phyloP scores from a whole-genome alignment of 2,329 filamentous ascomycete species.

The Sporothrix mexicana region DNA sequence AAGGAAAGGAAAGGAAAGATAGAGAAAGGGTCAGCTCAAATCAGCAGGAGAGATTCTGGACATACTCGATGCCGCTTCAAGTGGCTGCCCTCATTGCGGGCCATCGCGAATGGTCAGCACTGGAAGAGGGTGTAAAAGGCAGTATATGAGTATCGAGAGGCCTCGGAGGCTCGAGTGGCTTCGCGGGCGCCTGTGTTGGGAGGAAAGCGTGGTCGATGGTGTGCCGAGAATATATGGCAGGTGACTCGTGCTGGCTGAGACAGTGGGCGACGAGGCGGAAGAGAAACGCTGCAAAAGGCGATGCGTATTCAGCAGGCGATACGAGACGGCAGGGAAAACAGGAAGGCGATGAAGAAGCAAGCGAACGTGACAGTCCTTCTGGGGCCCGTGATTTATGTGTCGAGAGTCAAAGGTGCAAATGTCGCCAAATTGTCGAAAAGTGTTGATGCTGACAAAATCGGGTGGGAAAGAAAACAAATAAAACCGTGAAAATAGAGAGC shows the following conservation, averaged over 20 bases:
- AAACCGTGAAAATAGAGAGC: neutral
- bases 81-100: constrained; percentile 42
- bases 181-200: neutral
- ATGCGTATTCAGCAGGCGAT: neutral
- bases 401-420: neutral
- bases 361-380: constrained; percentile 22
- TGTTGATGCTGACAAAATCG: constrained; percentile 1
- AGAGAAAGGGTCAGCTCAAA: neutral
- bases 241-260: constrained; percentile 28
- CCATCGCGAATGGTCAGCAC: constrained; percentile 30
- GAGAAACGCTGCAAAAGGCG: neutral
- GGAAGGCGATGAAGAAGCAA: constrained; percentile 21
- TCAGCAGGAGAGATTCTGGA: constrained; percentile 10
- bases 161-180: neutral
- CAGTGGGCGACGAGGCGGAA: neutral
- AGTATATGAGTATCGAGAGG: constrained; percentile 2
- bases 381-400: constrained; percentile 14
- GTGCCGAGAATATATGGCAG: constrained; percentile 1
- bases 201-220: constrained; percentile 14
- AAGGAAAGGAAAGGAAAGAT: neutral
- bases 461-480: neutral
- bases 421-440: neutral
- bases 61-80: constrained; percentile 43
- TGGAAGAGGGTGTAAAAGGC: neutral
- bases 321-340: neutral